Evolutionary conservation across 768 basidiomycete genomes (phyloP).

Genomic region (Paxillus ammoniavirescens): DNA sequence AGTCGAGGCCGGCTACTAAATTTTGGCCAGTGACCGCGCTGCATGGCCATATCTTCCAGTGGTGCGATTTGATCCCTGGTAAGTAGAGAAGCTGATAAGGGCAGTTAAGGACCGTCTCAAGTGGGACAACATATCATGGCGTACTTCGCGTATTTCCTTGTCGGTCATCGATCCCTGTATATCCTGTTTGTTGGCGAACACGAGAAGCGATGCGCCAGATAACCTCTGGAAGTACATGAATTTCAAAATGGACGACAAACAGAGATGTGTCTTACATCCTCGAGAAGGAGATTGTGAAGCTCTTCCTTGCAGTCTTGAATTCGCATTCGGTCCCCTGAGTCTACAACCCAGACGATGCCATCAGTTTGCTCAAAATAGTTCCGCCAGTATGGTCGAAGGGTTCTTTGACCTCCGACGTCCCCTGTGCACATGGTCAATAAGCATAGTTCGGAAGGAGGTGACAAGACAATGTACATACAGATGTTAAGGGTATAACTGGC

Average conservation of each 20-base stretch:
- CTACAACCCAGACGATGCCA: slow-evolving; percentile 98
- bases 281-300: slow-evolving; percentile 78
- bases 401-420: slow-evolving; percentile 98
- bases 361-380: slow-evolving; percentile 99
- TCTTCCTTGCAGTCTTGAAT: slow-evolving; percentile 90
- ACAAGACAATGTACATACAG: slow-evolving; percentile 28
- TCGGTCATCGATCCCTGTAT: slow-evolving; percentile 82
- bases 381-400: slow-evolving; percentile 95
- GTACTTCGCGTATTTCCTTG: slow-evolving; percentile 78
- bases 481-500: slow-evolving; percentile 44
- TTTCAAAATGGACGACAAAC: slow-evolving; percentile 6
- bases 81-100: slow-evolving; percentile 74
- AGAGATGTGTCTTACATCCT: slow-evolving; percentile 68
- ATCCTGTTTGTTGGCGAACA: slow-evolving; percentile 99
- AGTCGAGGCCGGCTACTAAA: slow-evolving; percentile 81
- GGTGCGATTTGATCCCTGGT: slow-evolving; percentile 77
- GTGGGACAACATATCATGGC: slow-evolving; percentile 25
- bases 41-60: slow-evolving; percentile 89
- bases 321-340: slow-evolving; percentile 88
- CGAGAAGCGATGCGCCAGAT: slow-evolving; percentile 91
- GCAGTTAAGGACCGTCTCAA: slow-evolving; percentile 5
- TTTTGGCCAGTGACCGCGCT: slow-evolving; percentile 90
- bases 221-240: slow-evolving; percentile 58
- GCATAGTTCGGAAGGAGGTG: slow-evolving; percentile 42
- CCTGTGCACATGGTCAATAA: slow-evolving; percentile 80